Evolutionary conservation across 257 asterid genomes (phyloP).

Genomic region (Cinchona pubescens): DNA sequence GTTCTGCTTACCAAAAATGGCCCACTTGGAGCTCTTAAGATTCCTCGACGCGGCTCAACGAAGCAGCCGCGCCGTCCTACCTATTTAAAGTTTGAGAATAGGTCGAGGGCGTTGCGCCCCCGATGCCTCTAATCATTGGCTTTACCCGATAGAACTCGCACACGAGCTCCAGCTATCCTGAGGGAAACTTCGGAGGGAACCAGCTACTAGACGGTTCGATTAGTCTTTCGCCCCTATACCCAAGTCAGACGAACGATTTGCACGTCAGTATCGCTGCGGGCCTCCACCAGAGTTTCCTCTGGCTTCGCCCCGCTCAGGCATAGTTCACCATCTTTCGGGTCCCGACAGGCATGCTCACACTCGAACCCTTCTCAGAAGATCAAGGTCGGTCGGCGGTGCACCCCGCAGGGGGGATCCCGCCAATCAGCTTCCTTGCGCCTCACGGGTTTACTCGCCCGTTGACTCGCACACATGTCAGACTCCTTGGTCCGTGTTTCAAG

Average conservation of each 20-base stretch:
- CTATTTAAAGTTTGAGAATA: constrained; percentile 28
- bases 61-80: constrained; percentile 5
- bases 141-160: constrained; percentile 31
- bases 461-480: constrained; percentile 27
- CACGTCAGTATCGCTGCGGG: constrained; percentile 72
- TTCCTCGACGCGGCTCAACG: too few relatives aligned
- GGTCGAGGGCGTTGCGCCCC: constrained; percentile 32
- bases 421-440: constrained; percentile 28
- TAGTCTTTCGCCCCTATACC: constrained; percentile 64
- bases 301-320: constrained; percentile 76
- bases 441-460: constrained; percentile 21
- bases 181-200: constrained; percentile 44
- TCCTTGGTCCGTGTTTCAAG: constrained; percentile 25
- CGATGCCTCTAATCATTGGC: constrained; percentile 29
- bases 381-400: constrained; percentile 31
- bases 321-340: constrained; percentile 72
- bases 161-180: constrained; percentile 39
- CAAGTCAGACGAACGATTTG: constrained; percentile 68
- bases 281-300: constrained; percentile 81
- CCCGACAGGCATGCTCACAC: constrained; percentile 51
- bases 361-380: constrained; percentile 36
- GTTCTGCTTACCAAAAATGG: too few relatives aligned
- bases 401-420: constrained; percentile 24
- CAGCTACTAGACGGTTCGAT: constrained; percentile 50
- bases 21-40: too few relatives aligned